Evolutionary conservation across 208 protist genomes (phyloP).

Genomic region (Crithidia bombi): DNA sequence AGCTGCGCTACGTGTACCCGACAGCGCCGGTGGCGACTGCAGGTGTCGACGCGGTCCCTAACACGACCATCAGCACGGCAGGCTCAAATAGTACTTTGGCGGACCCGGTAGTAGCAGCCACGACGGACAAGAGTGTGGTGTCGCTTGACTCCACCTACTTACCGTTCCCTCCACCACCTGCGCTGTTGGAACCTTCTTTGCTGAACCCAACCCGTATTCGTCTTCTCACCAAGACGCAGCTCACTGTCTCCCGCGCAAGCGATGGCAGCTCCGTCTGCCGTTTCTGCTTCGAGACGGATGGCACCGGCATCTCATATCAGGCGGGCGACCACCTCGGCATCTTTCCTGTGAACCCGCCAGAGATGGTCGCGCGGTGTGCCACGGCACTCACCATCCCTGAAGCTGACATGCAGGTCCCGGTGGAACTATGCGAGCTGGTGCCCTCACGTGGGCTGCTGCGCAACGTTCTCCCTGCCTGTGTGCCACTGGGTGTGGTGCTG

Average conservation of each 20-base stretch:
- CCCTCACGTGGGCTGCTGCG: conserved; percentile 35
- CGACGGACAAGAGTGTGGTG: background rate
- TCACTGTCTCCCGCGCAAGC: conserved; percentile 41
- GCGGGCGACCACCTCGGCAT: conserved; percentile 95
- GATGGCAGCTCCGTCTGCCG: conserved; percentile 71
- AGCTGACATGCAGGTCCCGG: conserved; percentile 44
- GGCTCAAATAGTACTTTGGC: too few relatives aligned
- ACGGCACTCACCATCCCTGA: conserved; percentile 53
- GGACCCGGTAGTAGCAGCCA: background rate
- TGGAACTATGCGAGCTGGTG: conserved; percentile 52
- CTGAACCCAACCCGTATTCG: conserved; percentile 48
- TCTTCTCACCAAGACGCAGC: conserved; percentile 42
- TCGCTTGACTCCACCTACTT: background rate
- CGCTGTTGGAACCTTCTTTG: conserved; percentile 64
- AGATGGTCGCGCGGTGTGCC: conserved; percentile 68
- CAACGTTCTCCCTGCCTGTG: conserved; percentile 69
- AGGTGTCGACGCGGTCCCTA: background rate
- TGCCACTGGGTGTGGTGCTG: conserved; percentile 67
- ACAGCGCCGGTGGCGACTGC: background rate
- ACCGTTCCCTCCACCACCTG: conserved; percentile 52
- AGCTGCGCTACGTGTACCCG: conserved; percentile 31
- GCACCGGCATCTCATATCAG: conserved; percentile 79
- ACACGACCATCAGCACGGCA: background rate
- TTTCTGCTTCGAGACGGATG: conserved; percentile 37
- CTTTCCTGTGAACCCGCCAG: conserved; percentile 80